Conservation (phyloP, 768 basidiomycete species). For the Tulasnella calospora region DNA sequence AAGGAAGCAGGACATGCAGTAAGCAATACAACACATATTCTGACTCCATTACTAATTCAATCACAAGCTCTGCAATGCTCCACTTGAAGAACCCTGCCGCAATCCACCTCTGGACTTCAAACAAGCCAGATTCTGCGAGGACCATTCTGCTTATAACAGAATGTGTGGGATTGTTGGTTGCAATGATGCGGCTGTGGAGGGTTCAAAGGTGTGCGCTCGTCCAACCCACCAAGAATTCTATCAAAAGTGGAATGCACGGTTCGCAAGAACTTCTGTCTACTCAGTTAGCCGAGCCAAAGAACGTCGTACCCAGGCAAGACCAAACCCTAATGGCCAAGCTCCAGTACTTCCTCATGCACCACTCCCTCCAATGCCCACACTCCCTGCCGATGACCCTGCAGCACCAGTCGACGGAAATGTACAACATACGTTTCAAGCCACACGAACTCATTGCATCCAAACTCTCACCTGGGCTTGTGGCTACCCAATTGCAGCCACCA, state of each 20-base stretch:
- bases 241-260: no score
- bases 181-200: constrained; percentile 18
- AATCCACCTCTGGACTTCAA: constrained; percentile 34
- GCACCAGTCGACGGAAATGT: no score
- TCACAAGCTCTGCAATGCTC: constrained; percentile 6
- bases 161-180: constrained; percentile 35
- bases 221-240: constrained; percentile 30
- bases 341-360: background rate
- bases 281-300: constrained; percentile 35
- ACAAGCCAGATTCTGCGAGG: constrained; percentile 35
- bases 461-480: constrained; percentile 35
- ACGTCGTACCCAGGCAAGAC: constrained; percentile 27
- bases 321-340: background rate
- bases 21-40: background rate
- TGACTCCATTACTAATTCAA: constrained; percentile 30
- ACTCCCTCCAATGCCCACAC: background rate
- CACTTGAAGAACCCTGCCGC: constrained; percentile 31
- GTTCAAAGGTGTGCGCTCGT: constrained; percentile 30
- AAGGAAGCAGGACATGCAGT: constrained; percentile 35
- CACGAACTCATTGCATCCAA: no score
- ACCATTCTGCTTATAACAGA: no score
- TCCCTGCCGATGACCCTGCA: background rate
- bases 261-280: constrained; percentile 32
- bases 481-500: no score
- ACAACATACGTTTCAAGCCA: constrained; percentile 11